A percentile compares a stretch with the other conserved stretches of the same genome.
These are phyloP conservation scores for Blastobotrys capitulatus DNA, from an alignment of 1,139 yeast genomes.

Conservation along the genomic window DNA sequence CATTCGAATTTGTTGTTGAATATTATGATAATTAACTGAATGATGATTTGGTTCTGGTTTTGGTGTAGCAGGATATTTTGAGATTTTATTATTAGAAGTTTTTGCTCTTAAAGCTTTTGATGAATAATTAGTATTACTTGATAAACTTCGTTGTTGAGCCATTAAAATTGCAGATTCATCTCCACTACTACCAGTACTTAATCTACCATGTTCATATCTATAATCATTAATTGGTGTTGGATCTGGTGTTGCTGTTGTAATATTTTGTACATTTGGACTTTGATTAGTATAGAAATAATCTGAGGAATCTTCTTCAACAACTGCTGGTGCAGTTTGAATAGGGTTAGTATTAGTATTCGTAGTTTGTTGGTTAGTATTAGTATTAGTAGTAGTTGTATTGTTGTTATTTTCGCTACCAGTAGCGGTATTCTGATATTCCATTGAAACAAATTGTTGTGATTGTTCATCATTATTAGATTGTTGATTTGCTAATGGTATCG, in stretches of 20 bases:
- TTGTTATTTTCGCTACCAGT: neutral
- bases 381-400: no score
- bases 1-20: slow-evolving; percentile 3
- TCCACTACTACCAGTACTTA: neutral
- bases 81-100: slow-evolving; percentile 1
- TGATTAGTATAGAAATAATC: slow-evolving; percentile 1
- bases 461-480: neutral
- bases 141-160: neutral
- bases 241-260: slow-evolving; percentile 3
- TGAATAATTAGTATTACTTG: neutral
- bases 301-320: neutral
- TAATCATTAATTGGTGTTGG: slow-evolving; percentile 2
- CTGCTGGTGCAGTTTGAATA: neutral
- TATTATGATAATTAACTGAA: neutral
- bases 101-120: slow-evolving; percentile 5
- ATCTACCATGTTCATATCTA: neutral
- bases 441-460: neutral
- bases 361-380: no score
- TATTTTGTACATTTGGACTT: neutral
- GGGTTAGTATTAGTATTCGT: neutral
- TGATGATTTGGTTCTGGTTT: slow-evolving; percentile 4
- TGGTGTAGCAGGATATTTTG: slow-evolving; percentile 13
- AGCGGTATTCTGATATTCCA: neutral
- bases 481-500: neutral
- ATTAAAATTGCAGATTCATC: neutral